A percentile compares a stretch with the other conserved stretches of the same genome.
These are phyloP conservation scores for Leptomonas pyrrhocoris DNA, from an alignment of 208 protist species.

Conservation along the genomic window DNA sequence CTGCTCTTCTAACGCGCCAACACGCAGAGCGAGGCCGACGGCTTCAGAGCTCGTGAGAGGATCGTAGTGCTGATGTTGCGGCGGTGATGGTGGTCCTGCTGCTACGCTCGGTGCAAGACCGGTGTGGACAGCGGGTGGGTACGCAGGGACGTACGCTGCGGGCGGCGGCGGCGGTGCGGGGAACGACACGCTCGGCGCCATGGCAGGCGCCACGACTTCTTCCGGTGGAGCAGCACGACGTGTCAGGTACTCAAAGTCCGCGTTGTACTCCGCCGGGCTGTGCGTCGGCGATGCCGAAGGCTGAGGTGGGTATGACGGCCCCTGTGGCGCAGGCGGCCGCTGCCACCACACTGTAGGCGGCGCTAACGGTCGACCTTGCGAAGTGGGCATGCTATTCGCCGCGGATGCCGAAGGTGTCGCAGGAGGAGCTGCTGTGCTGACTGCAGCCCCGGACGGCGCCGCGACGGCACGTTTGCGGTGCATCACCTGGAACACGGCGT, in stretches of 20 bases:
- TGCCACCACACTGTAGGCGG: conserved; percentile 29
- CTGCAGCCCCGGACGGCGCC: conserved; percentile 5
- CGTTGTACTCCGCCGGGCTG: conserved; percentile 13
- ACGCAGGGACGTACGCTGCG: neutral
- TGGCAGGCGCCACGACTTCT: neutral
- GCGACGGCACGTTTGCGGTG: conserved; percentile 24
- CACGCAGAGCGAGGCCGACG: conserved; percentile 12
- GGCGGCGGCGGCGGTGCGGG: conserved; percentile 12
- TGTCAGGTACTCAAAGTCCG: conserved; percentile 2
- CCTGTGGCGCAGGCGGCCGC: neutral
- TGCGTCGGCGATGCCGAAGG: neutral
- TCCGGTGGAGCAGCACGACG: neutral
- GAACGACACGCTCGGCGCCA: neutral
- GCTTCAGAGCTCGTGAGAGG: conserved; percentile 21
- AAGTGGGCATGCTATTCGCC: too few species aligned
- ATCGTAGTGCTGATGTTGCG: conserved; percentile 14
- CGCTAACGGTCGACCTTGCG: neutral
- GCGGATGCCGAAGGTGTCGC: too few species aligned
- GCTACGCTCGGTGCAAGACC: neutral
- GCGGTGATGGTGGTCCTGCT: neutral
- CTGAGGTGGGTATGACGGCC: too few species aligned
- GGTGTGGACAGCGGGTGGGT: neutral
- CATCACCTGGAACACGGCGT: conserved; percentile 61
- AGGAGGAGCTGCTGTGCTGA: neutral
- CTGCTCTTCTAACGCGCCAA: conserved; percentile 24